phyloP scores from a whole-genome alignment of 148 eudicot species.

The Gaultheria prostrata region DNA sequence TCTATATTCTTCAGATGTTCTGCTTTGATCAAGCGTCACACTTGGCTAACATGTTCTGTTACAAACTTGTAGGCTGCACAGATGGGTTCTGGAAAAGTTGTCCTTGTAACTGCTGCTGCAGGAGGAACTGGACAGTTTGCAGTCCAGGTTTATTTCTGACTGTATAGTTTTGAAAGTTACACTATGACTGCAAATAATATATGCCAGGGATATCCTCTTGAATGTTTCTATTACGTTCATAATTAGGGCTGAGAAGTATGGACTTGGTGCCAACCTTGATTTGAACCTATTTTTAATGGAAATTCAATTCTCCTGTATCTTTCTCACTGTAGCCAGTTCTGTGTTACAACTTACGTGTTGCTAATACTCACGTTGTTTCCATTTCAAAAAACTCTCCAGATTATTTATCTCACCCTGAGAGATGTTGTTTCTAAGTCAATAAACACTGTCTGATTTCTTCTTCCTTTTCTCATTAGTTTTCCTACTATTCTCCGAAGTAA shows the following conservation, averaged over 20 bases:
- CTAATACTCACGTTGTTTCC: background rate
- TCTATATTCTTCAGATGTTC: background rate
- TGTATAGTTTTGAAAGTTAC: background rate
- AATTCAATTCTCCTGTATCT: background rate
- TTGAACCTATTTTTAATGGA: background rate
- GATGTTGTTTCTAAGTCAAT: background rate
- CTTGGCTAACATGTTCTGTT: background rate
- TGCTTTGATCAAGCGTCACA: background rate
- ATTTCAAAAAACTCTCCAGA: background rate
- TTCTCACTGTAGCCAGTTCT: background rate
- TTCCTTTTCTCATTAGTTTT: background rate
- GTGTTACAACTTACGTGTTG: background rate
- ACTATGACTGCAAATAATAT: background rate
- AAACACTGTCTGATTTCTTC: background rate
- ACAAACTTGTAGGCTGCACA: slow-evolving; percentile 67
- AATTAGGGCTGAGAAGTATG: background rate
- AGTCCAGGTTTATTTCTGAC: slow-evolving; percentile 63
- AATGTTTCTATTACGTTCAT: background rate
- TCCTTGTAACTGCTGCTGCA: slow-evolving; percentile 97
- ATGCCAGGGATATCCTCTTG: background rate
- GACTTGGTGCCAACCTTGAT: background rate
- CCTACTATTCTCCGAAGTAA: background rate
- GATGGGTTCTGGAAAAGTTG: slow-evolving; percentile 74
- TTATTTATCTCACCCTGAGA: background rate
- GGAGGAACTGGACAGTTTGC: slow-evolving; percentile 99